A percentile compares a stretch with the other conserved stretches of the same genome.
These are phyloP conservation scores for Trichoderma atroviride DNA, from an alignment of 2,329 filamentous ascomycete genomes.

Conservation along the genomic window DNA sequence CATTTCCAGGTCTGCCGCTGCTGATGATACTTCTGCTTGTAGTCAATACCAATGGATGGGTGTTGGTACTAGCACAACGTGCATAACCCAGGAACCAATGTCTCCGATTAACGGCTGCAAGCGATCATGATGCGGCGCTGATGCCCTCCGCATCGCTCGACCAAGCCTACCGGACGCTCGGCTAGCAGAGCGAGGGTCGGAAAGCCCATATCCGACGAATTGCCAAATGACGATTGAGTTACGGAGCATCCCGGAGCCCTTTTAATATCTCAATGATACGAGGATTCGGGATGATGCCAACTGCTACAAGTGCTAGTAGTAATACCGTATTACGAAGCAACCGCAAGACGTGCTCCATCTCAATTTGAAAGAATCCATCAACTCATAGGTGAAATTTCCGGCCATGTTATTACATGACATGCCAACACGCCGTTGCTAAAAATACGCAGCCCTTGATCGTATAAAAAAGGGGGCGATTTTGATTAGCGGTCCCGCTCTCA, in stretches of 20 bases:
- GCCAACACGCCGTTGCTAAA: background rate
- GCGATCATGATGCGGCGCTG: background rate
- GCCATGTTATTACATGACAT: background rate
- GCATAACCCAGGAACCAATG: constrained; percentile 18
- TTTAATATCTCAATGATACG: background rate
- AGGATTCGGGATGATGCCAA: background rate
- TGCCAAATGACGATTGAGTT: background rate
- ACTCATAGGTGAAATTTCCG: constrained; percentile 3
- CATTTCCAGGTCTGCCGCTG: background rate
- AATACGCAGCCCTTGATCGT: background rate
- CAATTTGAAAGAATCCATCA: background rate
- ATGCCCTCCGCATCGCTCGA: background rate
- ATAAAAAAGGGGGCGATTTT: constrained; percentile 7
- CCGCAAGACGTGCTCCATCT: background rate
- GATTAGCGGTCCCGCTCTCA: constrained; percentile 20
- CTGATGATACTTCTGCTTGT: background rate
- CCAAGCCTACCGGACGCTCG: background rate
- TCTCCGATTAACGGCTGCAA: constrained; percentile 23
- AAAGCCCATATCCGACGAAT: constrained; percentile 18
- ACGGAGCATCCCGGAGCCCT: background rate
- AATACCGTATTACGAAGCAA: background rate
- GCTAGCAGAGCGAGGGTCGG: constrained; percentile 9
- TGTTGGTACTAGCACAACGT: background rate
- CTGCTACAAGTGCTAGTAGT: background rate
- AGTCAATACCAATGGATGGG: background rate